Conservation (phyloP, 495 filamentous ascomycete genomes). For the Trichoderma erinaceum region DNA sequence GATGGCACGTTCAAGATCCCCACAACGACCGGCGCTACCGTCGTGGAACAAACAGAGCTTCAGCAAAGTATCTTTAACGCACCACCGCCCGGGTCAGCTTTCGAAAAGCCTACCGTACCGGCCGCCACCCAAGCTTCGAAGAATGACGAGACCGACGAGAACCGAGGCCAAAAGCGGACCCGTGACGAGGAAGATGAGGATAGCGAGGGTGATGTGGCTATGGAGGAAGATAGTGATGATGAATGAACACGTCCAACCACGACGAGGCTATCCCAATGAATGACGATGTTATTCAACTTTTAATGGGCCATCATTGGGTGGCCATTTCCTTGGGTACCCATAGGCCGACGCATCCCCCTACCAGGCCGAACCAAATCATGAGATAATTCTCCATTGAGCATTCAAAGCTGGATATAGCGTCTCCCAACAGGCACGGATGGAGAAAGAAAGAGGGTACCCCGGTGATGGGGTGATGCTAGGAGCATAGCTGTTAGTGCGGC, state of each 20-base stretch:
- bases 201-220: slow-evolving; percentile 60
- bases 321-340: slow-evolving; percentile 58
- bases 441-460: slow-evolving; percentile 71
- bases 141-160: slow-evolving; percentile 39
- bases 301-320: slow-evolving; percentile 18
- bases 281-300: not conserved
- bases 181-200: slow-evolving; percentile 63
- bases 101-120: slow-evolving; percentile 34
- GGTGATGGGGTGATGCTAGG: slow-evolving; percentile 71
- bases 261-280: slow-evolving; percentile 9
- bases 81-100: slow-evolving; percentile 46
- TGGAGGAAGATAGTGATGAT: slow-evolving; percentile 65
- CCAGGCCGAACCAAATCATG: slow-evolving; percentile 71
- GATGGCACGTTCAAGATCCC: slow-evolving; percentile 81
- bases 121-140: slow-evolving; percentile 35
- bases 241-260: slow-evolving; percentile 32
- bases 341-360: slow-evolving; percentile 67
- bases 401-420: slow-evolving; percentile 57
- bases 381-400: slow-evolving; percentile 61
- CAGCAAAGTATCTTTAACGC: slow-evolving; percentile 78
- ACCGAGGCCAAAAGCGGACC: slow-evolving; percentile 55
- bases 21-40: slow-evolving; percentile 41
- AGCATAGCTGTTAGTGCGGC: slow-evolving; percentile 34
- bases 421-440: slow-evolving; percentile 80
- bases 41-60: slow-evolving; percentile 61